Evolutionary conservation across 768 basidiomycete genomes (phyloP).

Genomic region (Polyporus arcularius): DNA sequence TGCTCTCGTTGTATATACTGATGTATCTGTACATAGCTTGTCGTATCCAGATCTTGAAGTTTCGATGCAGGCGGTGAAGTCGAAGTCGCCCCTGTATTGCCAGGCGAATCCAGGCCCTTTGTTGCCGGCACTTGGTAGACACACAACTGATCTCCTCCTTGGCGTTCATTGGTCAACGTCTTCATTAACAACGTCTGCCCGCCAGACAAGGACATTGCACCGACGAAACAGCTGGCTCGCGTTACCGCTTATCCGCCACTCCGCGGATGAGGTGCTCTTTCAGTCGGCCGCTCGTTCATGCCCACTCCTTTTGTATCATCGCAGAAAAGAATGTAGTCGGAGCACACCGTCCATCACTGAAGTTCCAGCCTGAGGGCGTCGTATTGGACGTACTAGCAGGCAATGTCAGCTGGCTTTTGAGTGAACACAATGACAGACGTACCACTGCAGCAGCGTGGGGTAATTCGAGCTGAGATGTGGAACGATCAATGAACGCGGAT

Average conservation of each 20-base stretch:
- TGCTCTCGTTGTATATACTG: background rate
- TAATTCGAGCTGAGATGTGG: constrained; percentile 19
- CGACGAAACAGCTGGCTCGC: too few species aligned
- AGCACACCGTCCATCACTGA: background rate
- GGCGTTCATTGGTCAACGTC: too few species aligned
- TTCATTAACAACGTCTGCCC: too few species aligned
- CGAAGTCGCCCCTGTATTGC: too few species aligned
- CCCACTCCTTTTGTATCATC: background rate
- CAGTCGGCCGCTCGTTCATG: too few species aligned
- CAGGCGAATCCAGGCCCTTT: too few species aligned
- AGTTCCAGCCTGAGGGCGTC: constrained; percentile 28
- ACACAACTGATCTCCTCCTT: too few species aligned
- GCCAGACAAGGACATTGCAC: too few species aligned
- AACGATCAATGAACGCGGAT: background rate
- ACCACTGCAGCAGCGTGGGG: constrained; percentile 23
- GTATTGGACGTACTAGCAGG: constrained; percentile 28
- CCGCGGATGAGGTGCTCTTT: too few species aligned
- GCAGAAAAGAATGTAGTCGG: background rate
- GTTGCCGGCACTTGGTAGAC: too few species aligned
- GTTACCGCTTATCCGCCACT: too few species aligned
- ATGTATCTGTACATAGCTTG: constrained; percentile 1
- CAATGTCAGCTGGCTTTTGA: background rate
- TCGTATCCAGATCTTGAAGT: background rate
- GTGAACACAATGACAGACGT: background rate
- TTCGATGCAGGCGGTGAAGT: too few species aligned